Conservation (phyloP, 1,284 basidiomycete species). For the Irpex lacteus region DNA sequence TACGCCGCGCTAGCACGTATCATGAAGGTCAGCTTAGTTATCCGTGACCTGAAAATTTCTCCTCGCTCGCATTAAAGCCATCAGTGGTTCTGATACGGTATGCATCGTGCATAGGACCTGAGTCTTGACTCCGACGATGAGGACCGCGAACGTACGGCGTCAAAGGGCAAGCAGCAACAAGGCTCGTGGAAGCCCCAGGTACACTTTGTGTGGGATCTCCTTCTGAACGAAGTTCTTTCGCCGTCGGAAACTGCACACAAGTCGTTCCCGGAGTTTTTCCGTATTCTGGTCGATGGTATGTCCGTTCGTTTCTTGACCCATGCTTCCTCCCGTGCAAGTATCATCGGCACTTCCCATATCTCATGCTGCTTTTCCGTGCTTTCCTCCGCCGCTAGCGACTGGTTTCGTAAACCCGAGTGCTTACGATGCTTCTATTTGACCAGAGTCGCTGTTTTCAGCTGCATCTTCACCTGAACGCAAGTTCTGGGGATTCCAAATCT, state of each 20-base stretch:
- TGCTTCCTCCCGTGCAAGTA: neutral
- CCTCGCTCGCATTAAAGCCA: neutral
- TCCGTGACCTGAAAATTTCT: too few relatives aligned
- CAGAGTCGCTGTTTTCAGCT: constrained; percentile 86
- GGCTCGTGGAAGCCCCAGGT: constrained; percentile 83
- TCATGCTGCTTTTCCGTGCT: neutral
- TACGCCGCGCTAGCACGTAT: constrained; percentile 74
- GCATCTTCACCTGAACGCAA: constrained; percentile 88
- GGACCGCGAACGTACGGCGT: constrained; percentile 27
- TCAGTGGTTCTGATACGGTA: constrained; percentile 1
- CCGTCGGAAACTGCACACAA: constrained; percentile 37
- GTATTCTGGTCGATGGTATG: constrained; percentile 86
- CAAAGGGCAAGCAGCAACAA: constrained; percentile 39
- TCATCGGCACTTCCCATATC: neutral
- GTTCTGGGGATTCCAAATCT: constrained; percentile 94
- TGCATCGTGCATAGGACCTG: constrained; percentile 44
- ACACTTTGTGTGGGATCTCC: constrained; percentile 89
- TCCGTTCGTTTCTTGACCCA: neutral
- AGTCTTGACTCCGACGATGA: constrained; percentile 51
- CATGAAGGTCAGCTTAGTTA: constrained; percentile 57
- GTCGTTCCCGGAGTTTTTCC: constrained; percentile 89
- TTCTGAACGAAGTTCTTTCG: constrained; percentile 76
- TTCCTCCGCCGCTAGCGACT: neutral
- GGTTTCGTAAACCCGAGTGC: neutral
- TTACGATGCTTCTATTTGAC: neutral